phyloP scores from a whole-genome alignment of 164 flowering plant genomes.

The Paratinospora sagittata region DNA sequence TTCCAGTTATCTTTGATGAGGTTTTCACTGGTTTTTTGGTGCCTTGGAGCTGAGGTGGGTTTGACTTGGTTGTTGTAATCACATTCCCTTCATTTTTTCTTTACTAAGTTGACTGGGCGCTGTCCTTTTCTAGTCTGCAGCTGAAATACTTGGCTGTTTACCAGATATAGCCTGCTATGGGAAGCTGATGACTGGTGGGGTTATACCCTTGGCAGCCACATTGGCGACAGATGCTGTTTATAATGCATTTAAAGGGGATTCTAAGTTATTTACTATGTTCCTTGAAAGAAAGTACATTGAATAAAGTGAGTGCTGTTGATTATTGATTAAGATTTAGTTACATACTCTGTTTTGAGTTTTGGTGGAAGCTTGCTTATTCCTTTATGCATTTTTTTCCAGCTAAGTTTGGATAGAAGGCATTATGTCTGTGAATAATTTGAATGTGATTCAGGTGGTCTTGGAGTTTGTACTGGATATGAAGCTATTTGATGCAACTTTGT shows the following conservation, averaged over 20 bases:
- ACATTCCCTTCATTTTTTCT: not conserved
- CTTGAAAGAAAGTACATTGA: not conserved
- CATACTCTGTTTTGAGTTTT: not conserved
- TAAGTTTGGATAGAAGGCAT: not conserved
- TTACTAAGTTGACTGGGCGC: constrained; percentile 2
- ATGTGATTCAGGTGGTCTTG: not conserved
- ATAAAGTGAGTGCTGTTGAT: not conserved
- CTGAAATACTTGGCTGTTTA: constrained; percentile 61
- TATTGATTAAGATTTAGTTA: not conserved
- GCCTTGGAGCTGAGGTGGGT: constrained; percentile 86
- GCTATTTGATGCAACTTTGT: too few species aligned
- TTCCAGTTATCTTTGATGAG: constrained; percentile 95
- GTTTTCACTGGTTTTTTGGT: constrained; percentile 98
- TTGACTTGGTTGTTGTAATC: not conserved
- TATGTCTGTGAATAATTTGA: not conserved
- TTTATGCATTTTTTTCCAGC: not conserved
- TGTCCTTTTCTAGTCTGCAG: constrained; percentile 56
- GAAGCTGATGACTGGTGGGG: constrained; percentile 92
- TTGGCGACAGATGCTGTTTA: constrained; percentile 74
- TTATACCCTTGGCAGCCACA: constrained; percentile 84
- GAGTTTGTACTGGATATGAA: too few species aligned
- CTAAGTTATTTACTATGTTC: constrained; percentile 51
- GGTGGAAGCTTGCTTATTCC: not conserved
- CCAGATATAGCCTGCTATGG: constrained; percentile 94
- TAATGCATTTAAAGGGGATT: constrained; percentile 71